Evolutionary conservation across 1,284 basidiomycete genomes (phyloP), one percentile per base, ranked within the genome.

Genomic region (Boletus sp.): DNA sequence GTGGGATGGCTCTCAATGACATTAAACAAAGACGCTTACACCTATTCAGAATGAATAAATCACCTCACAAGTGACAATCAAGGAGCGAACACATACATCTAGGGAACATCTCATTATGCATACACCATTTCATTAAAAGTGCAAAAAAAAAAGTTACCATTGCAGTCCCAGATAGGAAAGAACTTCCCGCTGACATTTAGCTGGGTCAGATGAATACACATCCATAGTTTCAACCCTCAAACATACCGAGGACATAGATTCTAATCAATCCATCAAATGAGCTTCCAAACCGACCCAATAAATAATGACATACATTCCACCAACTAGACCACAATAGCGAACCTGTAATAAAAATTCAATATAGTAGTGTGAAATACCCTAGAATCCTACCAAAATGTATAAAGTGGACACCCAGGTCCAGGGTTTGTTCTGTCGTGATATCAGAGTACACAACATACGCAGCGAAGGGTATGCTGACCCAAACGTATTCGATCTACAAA

Each of bases 401-500:
- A 65, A 9, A 1, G 25, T 52, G 11, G 64, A 65, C 14, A 67
- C 59, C 9, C 21, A 11, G 1, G 58, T 65, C 64, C 59, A 62
- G 21, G 54, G 65, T 40, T 44, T 67, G 25, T n/a, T 57, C 64
- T 67, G 38, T 30, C 16, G 11, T 44, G 21, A 5, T 5, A n/a
- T 67, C 25, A 57, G 35, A 40, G 48, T 9, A 28, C 14, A 2
- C n/a, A n/a, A 30, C 4, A 10, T 2, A 30, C 9, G 11, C 0
- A 2, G 4, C 38, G 28, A 28, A 19, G 43, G 19, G n/a, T 30
- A 17, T 7, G 9, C 64, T 6, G 21, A 65, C 64, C 64, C 66
- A 67, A 30, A 65, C 63, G 23, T 67, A 63, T 4, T 65, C 52
- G 11, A 67, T 16, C 64, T 65, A 35, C 23, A 21, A 3, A 14